Percentiles rank a stretch among this genome's conserved stretches.
Evolutionary conservation across 768 basidiomycete genomes (phyloP).

Genomic region (Termitomyces sp.): DNA sequence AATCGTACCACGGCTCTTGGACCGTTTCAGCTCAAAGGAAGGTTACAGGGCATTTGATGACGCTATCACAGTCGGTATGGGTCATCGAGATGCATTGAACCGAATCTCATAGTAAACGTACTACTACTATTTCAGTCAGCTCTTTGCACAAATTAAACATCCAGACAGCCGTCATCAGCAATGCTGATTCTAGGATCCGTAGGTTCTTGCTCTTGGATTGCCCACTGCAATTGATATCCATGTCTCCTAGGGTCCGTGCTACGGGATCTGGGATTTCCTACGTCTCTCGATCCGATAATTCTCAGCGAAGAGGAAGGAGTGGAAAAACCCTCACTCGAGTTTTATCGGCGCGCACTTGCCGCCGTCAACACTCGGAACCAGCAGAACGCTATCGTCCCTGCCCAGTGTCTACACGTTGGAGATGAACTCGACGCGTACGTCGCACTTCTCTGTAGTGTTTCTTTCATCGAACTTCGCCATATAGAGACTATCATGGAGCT

Average conservation of each 20-base stretch:
- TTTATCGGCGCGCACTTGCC: constrained; percentile 51
- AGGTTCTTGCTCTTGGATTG: constrained; percentile 21
- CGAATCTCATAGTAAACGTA: not conserved
- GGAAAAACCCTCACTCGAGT: constrained; percentile 64
- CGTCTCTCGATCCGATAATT: constrained; percentile 51
- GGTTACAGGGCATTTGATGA: constrained; percentile 68
- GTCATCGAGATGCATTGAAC: too few relatives aligned
- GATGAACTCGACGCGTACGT: constrained; percentile 68
- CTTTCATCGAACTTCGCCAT: not conserved
- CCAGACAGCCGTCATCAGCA: constrained; percentile 63
- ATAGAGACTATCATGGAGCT: constrained; percentile 22
- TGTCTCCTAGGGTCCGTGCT: constrained; percentile 43
- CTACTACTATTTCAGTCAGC: constrained; percentile 36
- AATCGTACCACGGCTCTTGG: constrained; percentile 63
- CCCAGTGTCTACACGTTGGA: constrained; percentile 68
- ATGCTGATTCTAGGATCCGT: constrained; percentile 75
- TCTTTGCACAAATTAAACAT: constrained; percentile 44
- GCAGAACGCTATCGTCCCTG: constrained; percentile 27
- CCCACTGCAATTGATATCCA: constrained; percentile 1
- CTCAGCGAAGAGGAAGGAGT: constrained; percentile 68
- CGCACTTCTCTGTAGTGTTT: not conserved
- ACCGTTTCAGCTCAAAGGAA: constrained; percentile 65
- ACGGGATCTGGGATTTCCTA: constrained; percentile 56
- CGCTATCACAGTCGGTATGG: constrained; percentile 40
- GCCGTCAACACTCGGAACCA: constrained; percentile 23